Conservation (phyloP, 2,329 filamentous ascomycete genomes). For the Bipolaris victoriae region DNA sequence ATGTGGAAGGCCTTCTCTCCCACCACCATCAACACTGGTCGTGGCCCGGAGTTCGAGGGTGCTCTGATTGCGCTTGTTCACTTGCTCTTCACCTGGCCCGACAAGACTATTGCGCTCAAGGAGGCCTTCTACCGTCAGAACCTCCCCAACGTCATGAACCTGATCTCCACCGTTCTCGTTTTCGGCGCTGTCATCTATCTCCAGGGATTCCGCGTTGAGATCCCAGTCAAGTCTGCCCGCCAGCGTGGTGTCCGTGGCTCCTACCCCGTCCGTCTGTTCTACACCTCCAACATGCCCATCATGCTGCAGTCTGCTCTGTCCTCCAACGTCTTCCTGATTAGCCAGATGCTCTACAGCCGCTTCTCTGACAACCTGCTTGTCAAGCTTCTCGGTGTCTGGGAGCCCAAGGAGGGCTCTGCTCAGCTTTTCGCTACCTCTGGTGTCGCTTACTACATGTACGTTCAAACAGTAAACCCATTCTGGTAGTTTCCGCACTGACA, state of each 20-base stretch:
- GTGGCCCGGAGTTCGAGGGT: slow-evolving; percentile 98
- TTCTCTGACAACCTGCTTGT: slow-evolving; percentile 99
- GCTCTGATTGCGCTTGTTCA: slow-evolving; percentile 98
- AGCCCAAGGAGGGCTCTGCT: slow-evolving; percentile 92
- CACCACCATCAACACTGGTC: slow-evolving; percentile 98
- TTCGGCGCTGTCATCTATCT: slow-evolving; percentile 99
- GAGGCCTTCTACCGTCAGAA: slow-evolving; percentile 99
- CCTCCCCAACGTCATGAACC: slow-evolving; percentile 99
- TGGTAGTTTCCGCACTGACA: slow-evolving; percentile 18
- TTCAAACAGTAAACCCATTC: neutral
- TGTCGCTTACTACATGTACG: slow-evolving; percentile 94
- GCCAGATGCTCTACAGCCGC: slow-evolving; percentile 98
- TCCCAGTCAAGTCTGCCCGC: slow-evolving; percentile 98
- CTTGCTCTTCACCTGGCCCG: slow-evolving; percentile 96
- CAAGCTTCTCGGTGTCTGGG: slow-evolving; percentile 97
- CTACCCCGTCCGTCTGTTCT: slow-evolving; percentile 98
- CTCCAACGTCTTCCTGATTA: slow-evolving; percentile 99
- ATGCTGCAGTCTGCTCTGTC: slow-evolving; percentile 99
- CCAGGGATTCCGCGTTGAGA: slow-evolving; percentile 99
- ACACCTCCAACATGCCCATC: slow-evolving; percentile 99
- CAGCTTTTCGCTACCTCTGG: slow-evolving; percentile 94
- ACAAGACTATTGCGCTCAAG: slow-evolving; percentile 98
- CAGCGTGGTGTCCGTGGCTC: slow-evolving; percentile 98
- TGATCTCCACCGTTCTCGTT: slow-evolving; percentile 88
- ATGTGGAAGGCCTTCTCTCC: slow-evolving; percentile 99